Evolutionary conservation across 257 asterid species (phyloP).

Genomic region (Penstemon eatonii): DNA sequence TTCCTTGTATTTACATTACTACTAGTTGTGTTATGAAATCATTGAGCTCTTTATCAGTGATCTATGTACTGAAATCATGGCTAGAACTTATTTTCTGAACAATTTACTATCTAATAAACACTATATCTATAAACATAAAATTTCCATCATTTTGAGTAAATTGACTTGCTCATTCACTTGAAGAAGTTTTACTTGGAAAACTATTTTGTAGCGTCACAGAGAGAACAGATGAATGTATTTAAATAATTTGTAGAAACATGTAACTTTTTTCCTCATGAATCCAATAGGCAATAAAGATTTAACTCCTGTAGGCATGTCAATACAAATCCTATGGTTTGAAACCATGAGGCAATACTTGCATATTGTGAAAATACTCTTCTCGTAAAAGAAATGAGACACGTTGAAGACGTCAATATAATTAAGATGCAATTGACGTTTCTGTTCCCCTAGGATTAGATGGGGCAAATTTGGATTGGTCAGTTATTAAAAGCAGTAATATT

Average conservation of each 20-base stretch:
- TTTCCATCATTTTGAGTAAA: neutral
- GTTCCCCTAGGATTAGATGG: neutral
- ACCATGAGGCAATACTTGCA: neutral
- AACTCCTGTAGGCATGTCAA: neutral
- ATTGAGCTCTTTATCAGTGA: constrained; percentile 18
- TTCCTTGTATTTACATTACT: constrained; percentile 8
- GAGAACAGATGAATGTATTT: neutral
- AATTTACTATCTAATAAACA: neutral
- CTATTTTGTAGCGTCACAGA: neutral
- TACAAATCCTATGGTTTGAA: neutral
- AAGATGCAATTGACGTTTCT: neutral
- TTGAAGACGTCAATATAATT: neutral
- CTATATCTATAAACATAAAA: neutral
- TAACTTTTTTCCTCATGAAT: neutral
- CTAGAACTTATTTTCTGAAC: neutral
- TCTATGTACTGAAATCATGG: neutral
- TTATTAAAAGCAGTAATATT: neutral
- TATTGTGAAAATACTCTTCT: neutral
- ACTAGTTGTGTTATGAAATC: constrained; percentile 15
- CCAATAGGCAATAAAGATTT: neutral
- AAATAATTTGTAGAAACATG: neutral
- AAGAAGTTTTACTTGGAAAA: neutral
- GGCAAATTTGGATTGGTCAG: neutral
- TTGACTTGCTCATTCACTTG: neutral
- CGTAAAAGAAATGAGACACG: neutral